phyloP scores from a whole-genome alignment of 805 yeast genomes.

The Candida ficus region DNA sequence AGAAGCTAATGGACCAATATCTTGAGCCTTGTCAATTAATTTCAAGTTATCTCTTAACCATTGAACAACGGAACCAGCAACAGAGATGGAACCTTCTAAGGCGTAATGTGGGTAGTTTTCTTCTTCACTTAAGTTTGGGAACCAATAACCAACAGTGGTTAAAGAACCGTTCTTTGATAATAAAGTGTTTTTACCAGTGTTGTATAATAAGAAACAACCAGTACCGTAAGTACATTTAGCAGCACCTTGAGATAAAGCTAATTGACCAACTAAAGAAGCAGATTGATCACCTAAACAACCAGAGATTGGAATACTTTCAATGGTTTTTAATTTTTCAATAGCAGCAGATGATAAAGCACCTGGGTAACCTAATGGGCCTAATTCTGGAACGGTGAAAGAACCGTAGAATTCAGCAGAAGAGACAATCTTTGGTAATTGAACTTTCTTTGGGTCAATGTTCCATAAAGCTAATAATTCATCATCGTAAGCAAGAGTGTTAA shows the following conservation, averaged over 20 bases:
- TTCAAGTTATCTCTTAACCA: conserved; percentile 92
- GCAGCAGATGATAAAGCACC: conserved; percentile 48
- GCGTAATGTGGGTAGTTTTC: conserved; percentile 72
- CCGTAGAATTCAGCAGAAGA: conserved; percentile 81
- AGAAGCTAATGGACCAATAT: conserved; percentile 86
- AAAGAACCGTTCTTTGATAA: conserved; percentile 75
- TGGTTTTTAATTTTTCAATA: conserved; percentile 39
- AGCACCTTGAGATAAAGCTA: conserved; percentile 76
- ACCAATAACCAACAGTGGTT: conserved; percentile 89
- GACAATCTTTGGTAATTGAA: conserved; percentile 69
- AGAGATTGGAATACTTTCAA: conserved; percentile 66
- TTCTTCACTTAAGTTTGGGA: conserved; percentile 51
- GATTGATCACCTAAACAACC: conserved; percentile 95
- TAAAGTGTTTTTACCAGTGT: conserved; percentile 72
- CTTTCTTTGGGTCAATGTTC: conserved; percentile 64
- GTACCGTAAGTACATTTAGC: conserved; percentile 97
- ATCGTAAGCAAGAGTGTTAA: conserved; percentile 72
- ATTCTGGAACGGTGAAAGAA: conserved; percentile 56
- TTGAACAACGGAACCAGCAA: conserved; percentile 90
- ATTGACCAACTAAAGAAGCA: conserved; percentile 88
- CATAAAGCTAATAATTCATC: conserved; percentile 70
- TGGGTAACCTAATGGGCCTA: conserved; percentile 46
- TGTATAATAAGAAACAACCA: conserved; percentile 86
- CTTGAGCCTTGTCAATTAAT: conserved; percentile 73
- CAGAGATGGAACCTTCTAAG: conserved; percentile 93